Evolutionary conservation across 805 yeast species (phyloP).

Genomic region (Isabelozyma gotoi): DNA sequence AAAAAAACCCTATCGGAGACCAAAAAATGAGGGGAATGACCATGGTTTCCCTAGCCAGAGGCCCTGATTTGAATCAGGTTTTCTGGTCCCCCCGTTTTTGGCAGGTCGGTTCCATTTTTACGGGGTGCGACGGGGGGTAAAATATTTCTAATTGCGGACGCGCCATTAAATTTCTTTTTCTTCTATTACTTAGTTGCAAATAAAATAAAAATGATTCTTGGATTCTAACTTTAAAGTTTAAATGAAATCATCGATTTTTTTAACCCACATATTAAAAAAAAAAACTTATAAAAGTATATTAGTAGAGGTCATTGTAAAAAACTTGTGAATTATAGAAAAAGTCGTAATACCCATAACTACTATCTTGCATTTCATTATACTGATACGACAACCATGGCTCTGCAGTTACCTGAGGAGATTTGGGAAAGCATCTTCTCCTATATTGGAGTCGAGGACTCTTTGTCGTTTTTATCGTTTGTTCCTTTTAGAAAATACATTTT

Average conservation of each 20-base stretch:
- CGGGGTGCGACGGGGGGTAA: background rate
- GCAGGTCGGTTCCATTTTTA: background rate
- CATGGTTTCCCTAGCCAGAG: too few species aligned
- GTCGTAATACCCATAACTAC: too few species aligned
- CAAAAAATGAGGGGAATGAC: too few species aligned
- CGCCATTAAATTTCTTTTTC: conserved; percentile 1
- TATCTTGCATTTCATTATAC: too few species aligned
- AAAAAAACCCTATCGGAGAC: too few species aligned
- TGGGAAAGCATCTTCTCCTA: background rate
- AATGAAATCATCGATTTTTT: background rate
- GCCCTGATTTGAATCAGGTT: too few species aligned
- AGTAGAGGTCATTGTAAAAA: too few species aligned
- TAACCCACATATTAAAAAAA: too few species aligned
- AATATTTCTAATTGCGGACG: too few species aligned
- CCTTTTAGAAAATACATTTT: background rate
- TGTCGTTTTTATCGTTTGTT: background rate
- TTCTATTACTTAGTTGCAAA: conserved; percentile 4
- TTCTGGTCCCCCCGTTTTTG: too few species aligned
- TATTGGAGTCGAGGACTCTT: background rate
- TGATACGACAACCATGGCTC: too few species aligned
- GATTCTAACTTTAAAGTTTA: background rate
- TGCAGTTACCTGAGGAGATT: background rate
- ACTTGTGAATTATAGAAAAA: too few species aligned
- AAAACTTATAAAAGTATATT: background rate
- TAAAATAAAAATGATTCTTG: background rate